Evolutionary conservation across 2,329 filamentous ascomycete species (phyloP).

Genomic region (Rhynchosporium graminicola): DNA sequence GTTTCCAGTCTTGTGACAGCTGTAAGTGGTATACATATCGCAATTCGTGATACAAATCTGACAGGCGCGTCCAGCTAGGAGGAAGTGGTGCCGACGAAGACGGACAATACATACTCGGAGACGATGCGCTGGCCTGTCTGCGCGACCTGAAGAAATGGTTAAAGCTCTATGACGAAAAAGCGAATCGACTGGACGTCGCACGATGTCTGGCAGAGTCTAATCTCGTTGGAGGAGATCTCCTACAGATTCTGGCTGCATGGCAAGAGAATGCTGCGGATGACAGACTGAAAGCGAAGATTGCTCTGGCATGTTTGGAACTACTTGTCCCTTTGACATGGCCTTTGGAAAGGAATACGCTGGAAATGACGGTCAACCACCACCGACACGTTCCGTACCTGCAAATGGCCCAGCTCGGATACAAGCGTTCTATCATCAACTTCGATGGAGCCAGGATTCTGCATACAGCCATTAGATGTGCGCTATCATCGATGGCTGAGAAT

Average conservation of each 20-base stretch:
- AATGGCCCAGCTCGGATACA: slow-evolving; percentile 86
- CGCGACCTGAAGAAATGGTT: slow-evolving; percentile 96
- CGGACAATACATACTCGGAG: slow-evolving; percentile 83
- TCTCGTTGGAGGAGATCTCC: slow-evolving; percentile 82
- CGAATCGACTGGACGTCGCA: slow-evolving; percentile 91
- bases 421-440: slow-evolving; percentile 82
- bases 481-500: slow-evolving; percentile 82
- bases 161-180: slow-evolving; percentile 89
- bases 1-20: slow-evolving; percentile 93
- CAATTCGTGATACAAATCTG: slow-evolving; percentile 21
- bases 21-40: slow-evolving; percentile 42
- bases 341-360: slow-evolving; percentile 73
- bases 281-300: slow-evolving; percentile 75
- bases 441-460: slow-evolving; percentile 76
- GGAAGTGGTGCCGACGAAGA: slow-evolving; percentile 78
- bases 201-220: slow-evolving; percentile 91
- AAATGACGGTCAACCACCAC: slow-evolving; percentile 91
- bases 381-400: slow-evolving; percentile 88
- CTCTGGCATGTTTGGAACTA: slow-evolving; percentile 84
- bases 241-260: slow-evolving; percentile 87
- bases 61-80: slow-evolving; percentile 65
- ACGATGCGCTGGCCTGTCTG: slow-evolving; percentile 87
- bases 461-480: slow-evolving; percentile 74
- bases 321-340: slow-evolving; percentile 95
- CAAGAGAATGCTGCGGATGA: slow-evolving; percentile 70